These are phyloP conservation scores for Citrus sp. DNA, from an alignment of 345 rosid genomes.

Conservation along the genomic window DNA sequence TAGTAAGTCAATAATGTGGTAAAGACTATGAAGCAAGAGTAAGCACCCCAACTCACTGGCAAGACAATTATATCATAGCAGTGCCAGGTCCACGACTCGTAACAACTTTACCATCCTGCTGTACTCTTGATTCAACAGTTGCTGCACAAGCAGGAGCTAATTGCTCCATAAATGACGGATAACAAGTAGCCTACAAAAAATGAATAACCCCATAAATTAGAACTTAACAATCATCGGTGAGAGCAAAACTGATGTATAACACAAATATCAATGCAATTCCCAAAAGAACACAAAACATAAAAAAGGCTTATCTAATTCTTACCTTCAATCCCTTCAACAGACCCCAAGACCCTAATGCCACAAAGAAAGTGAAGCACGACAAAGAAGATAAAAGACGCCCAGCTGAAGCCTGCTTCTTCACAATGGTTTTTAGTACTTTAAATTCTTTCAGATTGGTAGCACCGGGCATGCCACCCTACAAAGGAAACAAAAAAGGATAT, in stretches of 20 bases:
- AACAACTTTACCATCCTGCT: too few relatives aligned
- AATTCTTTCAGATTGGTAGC: slow-evolving; percentile 19
- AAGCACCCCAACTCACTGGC: too few relatives aligned
- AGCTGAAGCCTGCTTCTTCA: slow-evolving; percentile 74
- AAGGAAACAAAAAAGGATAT: neutral
- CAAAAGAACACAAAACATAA: neutral
- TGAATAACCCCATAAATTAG: neutral
- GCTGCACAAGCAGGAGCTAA: too few relatives aligned
- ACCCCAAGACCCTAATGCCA: slow-evolving; percentile 84
- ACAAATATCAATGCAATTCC: neutral
- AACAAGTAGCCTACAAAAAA: slow-evolving; percentile 73
- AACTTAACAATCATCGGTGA: slow-evolving; percentile 1
- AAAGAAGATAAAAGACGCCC: slow-evolving; percentile 73
- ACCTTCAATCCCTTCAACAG: slow-evolving; percentile 79
- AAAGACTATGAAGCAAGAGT: neutral
- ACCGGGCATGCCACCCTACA: slow-evolving; percentile 91
- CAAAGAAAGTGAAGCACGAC: slow-evolving; percentile 88
- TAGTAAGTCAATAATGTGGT: neutral
- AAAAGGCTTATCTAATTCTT: neutral
- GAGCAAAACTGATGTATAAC: neutral
- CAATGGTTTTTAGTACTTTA: slow-evolving; percentile 19
- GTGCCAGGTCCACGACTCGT: too few relatives aligned
- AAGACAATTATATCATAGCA: slow-evolving; percentile 13
- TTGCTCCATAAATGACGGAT: slow-evolving; percentile 28
- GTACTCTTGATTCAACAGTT: too few relatives aligned